Conservation (phyloP, 345 rosid species). For the Bruguiera sexangula region DNA sequence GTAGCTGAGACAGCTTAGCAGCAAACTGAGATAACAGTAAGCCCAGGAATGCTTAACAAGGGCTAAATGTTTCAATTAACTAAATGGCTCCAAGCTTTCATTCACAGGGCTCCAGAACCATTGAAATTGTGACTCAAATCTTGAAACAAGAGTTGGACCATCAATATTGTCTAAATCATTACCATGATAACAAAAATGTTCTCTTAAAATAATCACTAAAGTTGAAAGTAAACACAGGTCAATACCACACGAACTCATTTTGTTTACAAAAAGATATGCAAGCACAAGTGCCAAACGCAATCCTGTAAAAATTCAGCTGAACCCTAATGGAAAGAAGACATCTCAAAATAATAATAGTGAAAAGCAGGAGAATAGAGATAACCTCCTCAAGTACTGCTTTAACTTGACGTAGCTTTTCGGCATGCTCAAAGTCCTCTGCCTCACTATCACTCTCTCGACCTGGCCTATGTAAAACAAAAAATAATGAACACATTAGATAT, state of each 20-base stretch:
- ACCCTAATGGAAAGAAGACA: not conserved
- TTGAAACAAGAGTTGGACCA: not conserved
- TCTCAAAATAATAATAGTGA: not conserved
- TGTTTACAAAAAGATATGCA: not conserved
- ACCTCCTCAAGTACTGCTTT: slow-evolving; percentile 99
- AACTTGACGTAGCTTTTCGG: slow-evolving; percentile 98
- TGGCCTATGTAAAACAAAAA: slow-evolving; percentile 44
- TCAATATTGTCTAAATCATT: not conserved
- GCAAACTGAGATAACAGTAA: too few relatives aligned
- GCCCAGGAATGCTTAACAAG: too few relatives aligned
- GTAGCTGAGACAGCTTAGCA: not conserved
- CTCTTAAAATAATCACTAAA: not conserved
- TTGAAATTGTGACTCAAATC: not conserved
- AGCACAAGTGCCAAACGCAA: not conserved
- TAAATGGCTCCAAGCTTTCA: not conserved
- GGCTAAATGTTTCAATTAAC: too few relatives aligned
- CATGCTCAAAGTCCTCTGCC: slow-evolving; percentile 97
- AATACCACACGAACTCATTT: not conserved
- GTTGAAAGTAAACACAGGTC: not conserved
- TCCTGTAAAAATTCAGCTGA: not conserved
- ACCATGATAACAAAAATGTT: not conserved
- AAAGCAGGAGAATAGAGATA: slow-evolving; percentile 16
- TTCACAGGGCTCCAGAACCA: not conserved
- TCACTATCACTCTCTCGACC: slow-evolving; percentile 97
- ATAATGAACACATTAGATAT: not conserved